Base-by-base conservation (phyloP, 805 yeast species). In the Scheffersomyces spartinae region DNA sequence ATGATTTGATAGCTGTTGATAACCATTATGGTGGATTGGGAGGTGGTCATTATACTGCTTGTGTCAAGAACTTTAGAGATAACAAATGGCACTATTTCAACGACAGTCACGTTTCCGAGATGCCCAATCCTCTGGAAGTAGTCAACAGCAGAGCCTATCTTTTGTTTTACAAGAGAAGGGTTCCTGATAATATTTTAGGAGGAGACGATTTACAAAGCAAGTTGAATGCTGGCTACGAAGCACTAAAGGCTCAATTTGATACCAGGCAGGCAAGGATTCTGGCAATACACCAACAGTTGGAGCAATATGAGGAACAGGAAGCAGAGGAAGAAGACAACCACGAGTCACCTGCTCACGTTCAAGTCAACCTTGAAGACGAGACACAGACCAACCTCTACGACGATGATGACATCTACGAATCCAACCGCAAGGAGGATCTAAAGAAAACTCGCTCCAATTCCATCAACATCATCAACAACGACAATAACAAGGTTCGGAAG, bases 41-140 rank as follows among this genome's bases (percentile, higher is more conserved):
- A 1, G 97, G 97, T 4, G 97, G 98, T 2, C 97, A 91, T 56
- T 88, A 91, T 50, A 91, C 98, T 1, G 81, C 97, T 0, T 78
- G 74, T 42, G 95, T 71, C 1, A 79, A 77, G 47, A 86, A 86
- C 43, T 76, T 72, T 47, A 61, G 71, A 21, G 93, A 82, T 42
- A 56, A 56, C 12, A 62, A 71, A 30, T 91, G 97, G 97, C 84
- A 85, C 45, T 80, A 85, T 45, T 88, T 67, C 47, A 86, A 88
- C 45, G 98, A 88, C 46, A 74, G 94, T 2, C 53, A 78, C 17
- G 95, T 85, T 1, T 51, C 71, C 0, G 58, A 58, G 11, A 42
- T 61, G 6, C 63, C 74, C 0, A 63, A 68, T 25, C 80, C 94
- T 0, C 61, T 61, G 15, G 66, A 71, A 13, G 53, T 80, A 7